Base-by-base conservation (phyloP, 140 eudicot species). In the Stevia rebaudiana region DNA sequence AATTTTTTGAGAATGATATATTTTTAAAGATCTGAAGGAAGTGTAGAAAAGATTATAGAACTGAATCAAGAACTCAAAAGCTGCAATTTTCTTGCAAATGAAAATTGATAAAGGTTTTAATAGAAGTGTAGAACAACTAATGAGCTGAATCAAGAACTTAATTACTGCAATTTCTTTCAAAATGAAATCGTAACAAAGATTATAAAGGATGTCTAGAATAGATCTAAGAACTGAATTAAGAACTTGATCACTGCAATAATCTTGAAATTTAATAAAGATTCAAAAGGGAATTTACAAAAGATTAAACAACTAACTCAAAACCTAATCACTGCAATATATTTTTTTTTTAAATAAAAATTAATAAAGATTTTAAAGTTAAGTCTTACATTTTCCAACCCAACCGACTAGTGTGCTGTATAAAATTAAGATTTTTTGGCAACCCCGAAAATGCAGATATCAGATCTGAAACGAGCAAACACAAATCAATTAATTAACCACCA, bases 371-470 rank as follows among this genome's bases (percentile, higher is more conserved):
- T 28, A 28, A 28, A 28, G 33, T 2, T 1, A 74, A 11, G n/a
- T 15, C 89, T 75, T 80, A 91, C 98, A 81, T 0, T 81, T 91
- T 91, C 98, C 98, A 91, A 2, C 95, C 98, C 78, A 91, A 73
- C 61, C 72, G 86, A 66, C 98, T 87, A 16, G 39, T 72, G 40
- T 91, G 96, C 79, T 91, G 98, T 39, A 91, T 67, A 54, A 91
- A 91, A 68, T 91, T 91, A 28, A 91, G 81, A 79, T 91, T 74
- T 63, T 73, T 91, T 24, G 98, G 92, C 81, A 91, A 18, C 67
- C 36, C 63, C 33, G 98, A 81, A 67, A 91, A 91, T 2, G 91
- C 84, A 79, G 82, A 73, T 6, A 91, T 87, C 75, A 91, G 84
- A 91, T 91, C 98, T 91, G 89, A 78, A 71, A 31, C 64, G 0